Evolutionary conservation across 1,284 basidiomycete genomes (phyloP).

Genomic region (Erythrobasidium hasegawianum): DNA sequence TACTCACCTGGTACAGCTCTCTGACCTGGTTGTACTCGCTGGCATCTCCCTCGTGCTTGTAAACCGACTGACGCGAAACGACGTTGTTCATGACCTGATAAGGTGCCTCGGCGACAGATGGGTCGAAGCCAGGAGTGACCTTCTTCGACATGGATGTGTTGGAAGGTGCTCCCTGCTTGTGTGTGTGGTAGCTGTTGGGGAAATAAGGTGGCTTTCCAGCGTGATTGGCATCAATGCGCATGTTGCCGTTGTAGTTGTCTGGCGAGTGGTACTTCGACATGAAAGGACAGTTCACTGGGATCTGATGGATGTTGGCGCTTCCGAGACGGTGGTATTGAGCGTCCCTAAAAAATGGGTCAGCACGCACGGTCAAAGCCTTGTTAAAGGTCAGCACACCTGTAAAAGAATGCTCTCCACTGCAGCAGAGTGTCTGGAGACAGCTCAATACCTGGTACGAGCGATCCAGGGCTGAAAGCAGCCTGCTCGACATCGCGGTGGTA

Average conservation of each 20-base stretch:
- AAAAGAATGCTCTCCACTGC: conserved; percentile 48
- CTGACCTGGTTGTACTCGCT: conserved; percentile 48
- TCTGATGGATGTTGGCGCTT: conserved; percentile 48
- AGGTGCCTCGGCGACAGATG: conserved; percentile 43
- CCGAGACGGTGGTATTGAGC: conserved; percentile 46
- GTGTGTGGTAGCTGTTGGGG: conserved; percentile 48
- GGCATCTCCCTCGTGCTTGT: conserved; percentile 47
- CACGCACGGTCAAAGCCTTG: too few species aligned
- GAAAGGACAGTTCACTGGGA: conserved; percentile 41
- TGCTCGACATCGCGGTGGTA: conserved; percentile 50
- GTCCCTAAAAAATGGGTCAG: conserved; percentile 48
- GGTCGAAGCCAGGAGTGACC: conserved; percentile 45
- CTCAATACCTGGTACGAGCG: conserved; percentile 49
- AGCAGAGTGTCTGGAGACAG: conserved; percentile 47
- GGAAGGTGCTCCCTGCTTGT: conserved; percentile 20
- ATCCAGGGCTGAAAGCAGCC: conserved; percentile 49
- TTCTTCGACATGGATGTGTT: conserved; percentile 37
- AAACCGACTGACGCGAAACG: conserved; percentile 46
- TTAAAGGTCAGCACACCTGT: too few species aligned
- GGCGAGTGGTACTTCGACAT: conserved; percentile 44
- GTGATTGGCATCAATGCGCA: conserved; percentile 47
- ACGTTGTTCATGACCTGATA: conserved; percentile 47
- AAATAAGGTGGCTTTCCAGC: conserved; percentile 46
- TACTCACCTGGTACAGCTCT: conserved; percentile 45
- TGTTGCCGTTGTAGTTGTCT: conserved; percentile 47